phyloP scores from a whole-genome alignment of 2,329 filamentous ascomycete genomes.

The Chrysoporthe austroafricana region DNA sequence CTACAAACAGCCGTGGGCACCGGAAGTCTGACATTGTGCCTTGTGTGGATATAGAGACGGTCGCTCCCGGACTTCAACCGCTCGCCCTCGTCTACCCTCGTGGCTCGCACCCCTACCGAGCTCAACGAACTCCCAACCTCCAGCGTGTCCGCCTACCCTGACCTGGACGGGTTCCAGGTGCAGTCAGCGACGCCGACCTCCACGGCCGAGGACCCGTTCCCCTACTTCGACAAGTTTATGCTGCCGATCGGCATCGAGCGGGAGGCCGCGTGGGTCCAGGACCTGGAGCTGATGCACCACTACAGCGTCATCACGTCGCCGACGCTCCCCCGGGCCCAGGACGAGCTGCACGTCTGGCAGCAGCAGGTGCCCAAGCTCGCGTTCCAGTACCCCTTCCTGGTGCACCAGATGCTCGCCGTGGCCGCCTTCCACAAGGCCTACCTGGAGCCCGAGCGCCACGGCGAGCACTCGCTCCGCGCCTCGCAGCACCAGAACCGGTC shows the following conservation, averaged over 20 bases:
- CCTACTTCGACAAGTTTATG: constrained; percentile 28
- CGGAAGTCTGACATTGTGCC: constrained; percentile 10
- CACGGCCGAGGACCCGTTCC: constrained; percentile 14
- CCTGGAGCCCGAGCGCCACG: constrained; percentile 34
- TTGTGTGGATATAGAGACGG: constrained; percentile 16
- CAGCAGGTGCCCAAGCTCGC: constrained; percentile 35
- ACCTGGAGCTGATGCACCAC: constrained; percentile 42
- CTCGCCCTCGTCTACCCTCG: constrained; percentile 13
- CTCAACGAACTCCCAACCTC: constrained; percentile 4
- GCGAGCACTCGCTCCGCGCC: constrained; percentile 34
- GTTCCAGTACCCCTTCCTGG: constrained; percentile 35
- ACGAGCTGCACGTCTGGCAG: constrained; percentile 39
- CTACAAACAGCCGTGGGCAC: background rate
- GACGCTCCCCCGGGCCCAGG: constrained; percentile 38
- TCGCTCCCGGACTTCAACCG: constrained; percentile 21
- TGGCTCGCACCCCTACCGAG: constrained; percentile 14
- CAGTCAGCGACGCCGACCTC: constrained; percentile 12
- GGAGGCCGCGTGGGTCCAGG: constrained; percentile 38
- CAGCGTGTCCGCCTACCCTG: constrained; percentile 3
- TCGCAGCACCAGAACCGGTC: constrained; percentile 41
- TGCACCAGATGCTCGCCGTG: constrained; percentile 40
- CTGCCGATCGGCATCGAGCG: constrained; percentile 22
- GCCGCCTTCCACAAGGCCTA: constrained; percentile 38
- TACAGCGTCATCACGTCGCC: constrained; percentile 33
- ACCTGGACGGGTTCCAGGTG: constrained; percentile 7